Base-by-base conservation (phyloP, 768 basidiomycete species). In the Trametes meyenii region DNA sequence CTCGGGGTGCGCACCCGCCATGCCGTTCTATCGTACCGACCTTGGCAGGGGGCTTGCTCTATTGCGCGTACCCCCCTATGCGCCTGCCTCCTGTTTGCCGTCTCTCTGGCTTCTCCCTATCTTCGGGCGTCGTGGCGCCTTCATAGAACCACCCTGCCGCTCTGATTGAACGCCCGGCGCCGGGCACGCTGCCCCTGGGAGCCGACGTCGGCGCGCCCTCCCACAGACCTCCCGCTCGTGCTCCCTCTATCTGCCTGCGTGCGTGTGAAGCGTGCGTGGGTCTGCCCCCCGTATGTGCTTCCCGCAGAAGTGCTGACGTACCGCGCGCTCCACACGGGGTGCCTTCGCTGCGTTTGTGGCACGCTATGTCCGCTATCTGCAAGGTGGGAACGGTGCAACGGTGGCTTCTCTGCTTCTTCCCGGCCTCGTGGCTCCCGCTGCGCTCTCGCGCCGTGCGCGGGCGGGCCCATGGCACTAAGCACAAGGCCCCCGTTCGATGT, bases 1-100 rank as follows among this genome's bases (percentile, higher is more conserved):
- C 49, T 33, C 61, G 61, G 61, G 42, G 42, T n/a, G 50, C 61
- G 61, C 50, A 42, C 45, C 61, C 61, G 55, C 49, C 61, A 17
- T 35, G 48, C 61, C 61, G 61, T 56, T 51, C 54, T 45, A 1
- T 45, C 42, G 29, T 39, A 11, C 36, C 33, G 11, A 39, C 48
- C 26, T 6, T 50, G 61, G 61, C 42, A 56, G 55, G 43, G 12
- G n/a, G 50, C 51, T 36, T 50, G 23, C 55, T 14, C 5, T 6
- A 16, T 62, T 24, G 50, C 40, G 45, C 59, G 33, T 48, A 53
- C 42, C 52, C 38, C 21, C 24, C 11, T 21, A 16, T 35, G 36
- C 6, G 17, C 35, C 23, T n/a, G 14, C 21, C 53, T 43, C 53
- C 53, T 55, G 45, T 42, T 23, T 36, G 39, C 21, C 48, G 49